Conservation (phyloP, 2,329 filamentous ascomycete species). For the Stagonosporopsis rhizophila region DNA sequence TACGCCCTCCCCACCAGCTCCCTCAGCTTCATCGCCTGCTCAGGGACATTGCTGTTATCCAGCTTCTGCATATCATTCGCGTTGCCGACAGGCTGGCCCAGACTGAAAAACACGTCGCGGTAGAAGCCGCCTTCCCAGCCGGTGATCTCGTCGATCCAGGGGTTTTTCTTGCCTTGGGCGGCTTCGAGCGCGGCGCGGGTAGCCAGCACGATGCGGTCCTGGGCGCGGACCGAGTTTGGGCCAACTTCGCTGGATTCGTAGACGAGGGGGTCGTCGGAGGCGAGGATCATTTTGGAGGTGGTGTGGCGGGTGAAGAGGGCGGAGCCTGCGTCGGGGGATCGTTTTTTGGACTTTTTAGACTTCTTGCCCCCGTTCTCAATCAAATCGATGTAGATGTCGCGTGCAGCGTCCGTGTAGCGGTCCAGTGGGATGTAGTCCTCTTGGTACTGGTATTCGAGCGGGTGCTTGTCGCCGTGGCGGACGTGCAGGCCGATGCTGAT, state of each 20-base stretch:
- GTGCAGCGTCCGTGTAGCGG: constrained; percentile 68
- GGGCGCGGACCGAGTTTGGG: constrained; percentile 62
- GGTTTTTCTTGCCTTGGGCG: constrained; percentile 46
- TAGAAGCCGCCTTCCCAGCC: constrained; percentile 93
- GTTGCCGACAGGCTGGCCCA: constrained; percentile 60
- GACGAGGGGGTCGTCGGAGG: constrained; percentile 82
- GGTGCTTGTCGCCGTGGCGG: constrained; percentile 79
- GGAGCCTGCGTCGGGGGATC: constrained; percentile 7
- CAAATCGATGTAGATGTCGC: constrained; percentile 60
- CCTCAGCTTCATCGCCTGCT: constrained; percentile 68
- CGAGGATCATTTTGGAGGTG: constrained; percentile 64
- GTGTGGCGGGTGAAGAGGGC: constrained; percentile 36
- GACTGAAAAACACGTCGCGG: constrained; percentile 78
- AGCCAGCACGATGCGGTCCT: constrained; percentile 78
- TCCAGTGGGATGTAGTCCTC: constrained; percentile 79
- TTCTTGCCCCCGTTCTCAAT: constrained; percentile 38
- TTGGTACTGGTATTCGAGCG: constrained; percentile 77
- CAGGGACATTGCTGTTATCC: constrained; percentile 37
- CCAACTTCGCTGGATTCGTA: constrained; percentile 71
- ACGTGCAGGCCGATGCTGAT: constrained; percentile 77
- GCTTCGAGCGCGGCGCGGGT: constrained; percentile 63
- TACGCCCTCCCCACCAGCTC: constrained; percentile 82
- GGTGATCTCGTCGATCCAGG: constrained; percentile 75
- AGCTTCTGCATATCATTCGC: constrained; percentile 35
- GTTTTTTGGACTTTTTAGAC: constrained; percentile 43